Conservation (phyloP, 495 filamentous ascomycete species). For the Xanthoparmelia taractica region DNA sequence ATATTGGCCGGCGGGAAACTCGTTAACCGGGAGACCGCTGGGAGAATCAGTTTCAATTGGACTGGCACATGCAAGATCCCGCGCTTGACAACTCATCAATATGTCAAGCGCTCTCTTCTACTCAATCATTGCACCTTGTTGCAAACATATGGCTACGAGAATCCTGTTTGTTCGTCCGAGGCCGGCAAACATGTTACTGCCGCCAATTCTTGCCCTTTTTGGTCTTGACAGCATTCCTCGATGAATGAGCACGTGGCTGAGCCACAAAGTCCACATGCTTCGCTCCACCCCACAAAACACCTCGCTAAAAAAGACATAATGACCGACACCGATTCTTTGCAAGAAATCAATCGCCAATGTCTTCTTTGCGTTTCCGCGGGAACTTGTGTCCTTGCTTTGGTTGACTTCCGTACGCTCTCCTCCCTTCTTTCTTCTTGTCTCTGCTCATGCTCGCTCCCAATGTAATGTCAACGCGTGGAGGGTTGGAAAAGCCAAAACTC, state of each 20-base stretch:
- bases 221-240: neutral
- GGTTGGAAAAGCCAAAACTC: slow-evolving; percentile 80
- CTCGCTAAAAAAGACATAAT: neutral
- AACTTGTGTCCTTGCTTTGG: slow-evolving; percentile 37
- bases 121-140: neutral
- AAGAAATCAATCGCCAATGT: neutral
- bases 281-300: neutral
- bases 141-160: neutral
- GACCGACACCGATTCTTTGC: neutral
- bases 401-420: slow-evolving; percentile 76
- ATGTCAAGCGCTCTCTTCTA: slow-evolving; percentile 5
- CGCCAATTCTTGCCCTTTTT: neutral
- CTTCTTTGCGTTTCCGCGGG: slow-evolving; percentile 15
- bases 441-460: slow-evolving; percentile 79
- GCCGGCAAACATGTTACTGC: neutral
- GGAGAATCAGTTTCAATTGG: neutral
- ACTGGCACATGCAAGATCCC: slow-evolving; percentile 9
- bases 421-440: slow-evolving; percentile 73
- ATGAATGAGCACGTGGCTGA: neutral
- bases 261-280: neutral
- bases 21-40: slow-evolving; percentile 17
- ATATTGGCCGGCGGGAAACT: slow-evolving; percentile 7
- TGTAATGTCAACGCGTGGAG: slow-evolving; percentile 85
- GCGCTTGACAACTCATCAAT: slow-evolving; percentile 25
- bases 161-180: neutral